phyloP scores from a whole-genome alignment of 805 yeast genomes.

The Metschnikowia baotianmanensis region DNA sequence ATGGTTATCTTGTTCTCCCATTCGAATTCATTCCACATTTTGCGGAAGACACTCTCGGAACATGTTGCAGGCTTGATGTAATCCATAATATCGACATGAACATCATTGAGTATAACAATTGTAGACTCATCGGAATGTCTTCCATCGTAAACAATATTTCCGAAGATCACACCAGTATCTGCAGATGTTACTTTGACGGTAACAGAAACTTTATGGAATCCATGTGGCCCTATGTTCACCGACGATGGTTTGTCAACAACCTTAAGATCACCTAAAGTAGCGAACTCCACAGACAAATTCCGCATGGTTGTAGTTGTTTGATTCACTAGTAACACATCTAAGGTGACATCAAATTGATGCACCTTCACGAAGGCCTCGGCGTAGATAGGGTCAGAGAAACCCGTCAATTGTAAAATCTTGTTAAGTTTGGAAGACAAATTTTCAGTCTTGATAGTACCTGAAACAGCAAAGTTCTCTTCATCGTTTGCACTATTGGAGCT shows the following conservation, averaged over 20 bases:
- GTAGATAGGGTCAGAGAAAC: constrained; percentile 95
- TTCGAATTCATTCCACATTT: constrained; percentile 99
- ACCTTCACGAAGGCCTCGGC: constrained; percentile 96
- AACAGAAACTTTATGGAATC: constrained; percentile 84
- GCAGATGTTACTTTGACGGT: constrained; percentile 95
- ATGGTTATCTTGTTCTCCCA: constrained; percentile 98
- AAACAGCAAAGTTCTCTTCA: constrained; percentile 56
- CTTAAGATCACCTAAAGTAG: constrained; percentile 93
- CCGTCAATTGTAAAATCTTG: constrained; percentile 92
- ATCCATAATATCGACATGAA: constrained; percentile 95
- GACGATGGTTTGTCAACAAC: constrained; percentile 89
- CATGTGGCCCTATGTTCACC: constrained; percentile 94
- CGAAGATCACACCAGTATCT: constrained; percentile 97
- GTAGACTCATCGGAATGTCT: constrained; percentile 87
- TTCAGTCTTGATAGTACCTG: constrained; percentile 51
- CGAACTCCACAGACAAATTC: constrained; percentile 90
- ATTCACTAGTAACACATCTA: constrained; percentile 90
- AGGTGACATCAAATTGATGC: constrained; percentile 94
- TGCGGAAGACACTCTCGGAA: constrained; percentile 84
- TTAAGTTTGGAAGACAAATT: constrained; percentile 74
- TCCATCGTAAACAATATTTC: constrained; percentile 95
- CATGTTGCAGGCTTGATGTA: constrained; percentile 94
- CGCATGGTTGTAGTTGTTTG: constrained; percentile 91
- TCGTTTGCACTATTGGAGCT: constrained; percentile 30
- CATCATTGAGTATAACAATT: constrained; percentile 89